Evolutionary conservation across 1,139 yeast species (phyloP), one percentile per base, ranked within the genome.

Genomic region (Diutina pseudorugosa): DNA sequence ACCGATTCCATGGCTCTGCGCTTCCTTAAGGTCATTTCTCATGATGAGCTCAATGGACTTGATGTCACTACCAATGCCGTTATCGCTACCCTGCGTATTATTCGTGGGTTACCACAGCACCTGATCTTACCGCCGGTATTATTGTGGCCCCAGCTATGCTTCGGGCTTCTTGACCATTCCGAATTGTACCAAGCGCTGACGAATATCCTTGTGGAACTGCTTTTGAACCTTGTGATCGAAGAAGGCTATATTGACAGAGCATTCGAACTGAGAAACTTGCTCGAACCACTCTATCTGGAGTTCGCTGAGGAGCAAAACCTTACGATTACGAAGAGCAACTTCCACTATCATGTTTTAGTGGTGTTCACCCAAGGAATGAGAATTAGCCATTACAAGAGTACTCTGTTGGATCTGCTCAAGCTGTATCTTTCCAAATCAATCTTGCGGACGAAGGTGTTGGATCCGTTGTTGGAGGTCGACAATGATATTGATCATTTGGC

Each of bases 111-210:
- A 45, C 72, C 81, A 5, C 69, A 73, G 4, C 69, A 71, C 5
- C 80, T 91, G 0, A 66, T 69, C 1, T 73, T 83, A 57, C 76
- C 82, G 51, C 75, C 81, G 2, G 72, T 76, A 36, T 63, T 87
- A 57, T 79, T 86, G 55, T 89, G 95, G 95, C 70, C 85, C 57
- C 60, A 74, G 65, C 56, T 72, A 65, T 58, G 75, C 67, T 57
- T 67, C 70, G 59, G 71, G 1, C 61, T 72, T 56, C 57, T 73
- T 55, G 68, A 66, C 42, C 64, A 65, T 54, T 62, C 72, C 3
- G 62, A 68, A 2, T 61, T 71, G 21, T 83, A 80, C 61, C 88
- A 81, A 57, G 78, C 84, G 25, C 49, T 45, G 49, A 45, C 49
- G n/a, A 25, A 14, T 5, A 18, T 45, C 14, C 16, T 45, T n/a